Base-by-base conservation (phyloP, 1,139 yeast species). In the Magnusiomyces tetraspermus region DNA sequence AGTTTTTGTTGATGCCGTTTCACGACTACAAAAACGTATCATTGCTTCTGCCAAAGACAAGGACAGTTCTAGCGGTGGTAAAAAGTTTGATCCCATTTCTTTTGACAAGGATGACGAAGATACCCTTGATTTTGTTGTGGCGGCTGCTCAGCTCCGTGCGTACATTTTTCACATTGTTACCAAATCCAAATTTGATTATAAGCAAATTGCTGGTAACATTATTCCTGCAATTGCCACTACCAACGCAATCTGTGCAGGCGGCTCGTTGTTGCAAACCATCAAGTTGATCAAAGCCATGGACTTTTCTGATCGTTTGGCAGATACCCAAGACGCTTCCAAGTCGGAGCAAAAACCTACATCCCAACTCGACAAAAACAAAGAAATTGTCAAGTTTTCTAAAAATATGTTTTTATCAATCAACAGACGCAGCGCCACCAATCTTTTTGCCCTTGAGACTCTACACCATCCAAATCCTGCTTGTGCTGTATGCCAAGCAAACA, bases 151-250 rank as follows among this genome's bases (percentile, higher is more conserved):
- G 62, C 74, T 94, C 53, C 76, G 98, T 59, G 82, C 95, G 0
- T 67, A 65, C 47, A 76, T 88, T 1, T 94, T 92, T 64, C 73
- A 76, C 31, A 90, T 94, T 57, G 85, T 82, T 30, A 63, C 74
- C 53, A 84, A 85, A 65, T 75, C 95, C 17, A 85, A 87, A 60
- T 94, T 94, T 63, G 96, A 88, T 58, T 80, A 86, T 59, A 94
- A 94, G 67, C 81, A 94, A 65, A 89, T 90, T 61, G 98, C 98
- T 0, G 99, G 99, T 10, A 92, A 92, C 66, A 94, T 94, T 62
- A 92, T 94, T 50, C 98, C 99, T 0, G 98, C 98, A 0, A 90
- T 94, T 61, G 98, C 98, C 13, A 92, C 98, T 1, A 92, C 97
- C 11, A 94, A 94, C 67, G 97, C 98, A 1, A 83, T 92, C 22